A percentile compares a stretch with the other conserved stretches of the same genome.
These are phyloP conservation scores for Trifolium repens DNA, from an alignment of 306 rosid species.

Conservation along the genomic window DNA sequence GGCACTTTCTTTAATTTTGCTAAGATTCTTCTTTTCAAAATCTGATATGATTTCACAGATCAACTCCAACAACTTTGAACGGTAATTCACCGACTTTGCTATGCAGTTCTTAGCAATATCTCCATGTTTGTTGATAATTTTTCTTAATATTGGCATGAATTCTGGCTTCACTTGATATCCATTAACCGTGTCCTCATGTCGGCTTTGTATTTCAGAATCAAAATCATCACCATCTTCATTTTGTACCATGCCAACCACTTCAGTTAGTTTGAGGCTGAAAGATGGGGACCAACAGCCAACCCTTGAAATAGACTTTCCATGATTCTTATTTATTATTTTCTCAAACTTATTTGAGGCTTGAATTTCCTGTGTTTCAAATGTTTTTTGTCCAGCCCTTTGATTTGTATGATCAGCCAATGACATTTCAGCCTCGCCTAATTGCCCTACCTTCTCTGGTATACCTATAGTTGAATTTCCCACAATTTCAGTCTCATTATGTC, in stretches of 20 bases:
- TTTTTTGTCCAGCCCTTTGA: not conserved
- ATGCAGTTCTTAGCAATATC: constrained; percentile 19
- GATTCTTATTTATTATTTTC: not conserved
- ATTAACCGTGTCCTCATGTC: not conserved
- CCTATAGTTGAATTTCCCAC: not conserved
- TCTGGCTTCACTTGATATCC: constrained; percentile 27
- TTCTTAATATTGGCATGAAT: not conserved
- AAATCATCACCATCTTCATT: constrained; percentile 8
- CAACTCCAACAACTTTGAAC: constrained; percentile 5
- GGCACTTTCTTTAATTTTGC: not conserved
- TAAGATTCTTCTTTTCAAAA: not conserved
- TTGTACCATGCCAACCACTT: not conserved
- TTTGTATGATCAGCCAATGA: not conserved
- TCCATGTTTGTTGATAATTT: not conserved
- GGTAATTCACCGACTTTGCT: not conserved
- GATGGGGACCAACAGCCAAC: not conserved
- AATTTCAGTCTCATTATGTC: no score
- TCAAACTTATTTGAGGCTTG: not conserved
- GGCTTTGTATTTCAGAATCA: not conserved
- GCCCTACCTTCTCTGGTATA: not conserved
- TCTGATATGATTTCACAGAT: constrained; percentile 26
- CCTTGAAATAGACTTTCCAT: not conserved
- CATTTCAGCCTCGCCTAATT: not conserved
- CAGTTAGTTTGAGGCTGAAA: constrained; percentile 12
- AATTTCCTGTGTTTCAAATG: constrained; percentile 6